Evolutionary conservation across 352 stramenopile genomes (phyloP), one percentile per base, ranked within the genome.

Genomic region (Thalassiosira exigua): DNA sequence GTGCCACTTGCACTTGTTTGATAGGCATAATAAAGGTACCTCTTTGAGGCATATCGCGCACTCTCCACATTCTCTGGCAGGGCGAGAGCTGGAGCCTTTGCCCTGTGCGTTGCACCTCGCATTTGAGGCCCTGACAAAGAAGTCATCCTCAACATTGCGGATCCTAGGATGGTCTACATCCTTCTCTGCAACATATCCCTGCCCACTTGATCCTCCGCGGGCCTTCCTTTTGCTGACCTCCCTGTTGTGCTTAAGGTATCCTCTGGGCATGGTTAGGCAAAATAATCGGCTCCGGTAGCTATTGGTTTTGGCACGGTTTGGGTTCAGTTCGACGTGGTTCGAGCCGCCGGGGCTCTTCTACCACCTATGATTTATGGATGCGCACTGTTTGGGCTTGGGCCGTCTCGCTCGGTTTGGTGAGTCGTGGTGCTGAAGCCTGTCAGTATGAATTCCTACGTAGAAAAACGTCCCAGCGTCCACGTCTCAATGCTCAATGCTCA

Each of bases 261-360:
- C 69, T 56, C 69, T 52, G 12, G 69, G 69, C 69, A 78, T 78
- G n/a, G n/a, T n/a, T n/a, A n/a, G n/a, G n/a, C n/a, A n/a, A n/a
- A n/a, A n/a, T n/a, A n/a, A n/a, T n/a, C n/a, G n/a, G n/a, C n/a
- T n/a, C n/a, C n/a, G n/a, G n/a, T n/a, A n/a, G n/a, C n/a, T n/a
- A n/a, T n/a, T n/a, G n/a, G n/a, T n/a, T n/a, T n/a, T n/a, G n/a
- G n/a, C n/a, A n/a, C n/a, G n/a, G n/a, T n/a, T n/a, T n/a, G n/a
- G n/a, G n/a, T n/a, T n/a, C n/a, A n/a, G n/a, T n/a, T n/a, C n/a
- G n/a, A n/a, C n/a, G n/a, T n/a, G n/a, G n/a, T n/a, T n/a, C n/a
- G n/a, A n/a, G n/a, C n/a, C n/a, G n/a, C n/a, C n/a, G n/a, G n/a
- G n/a, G n/a, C n/a, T n/a, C n/a, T n/a, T n/a, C n/a, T n/a, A n/a